Evolutionary conservation across 208 protist species (phyloP).

Genomic region (Jaenimonas drosophilae): DNA sequence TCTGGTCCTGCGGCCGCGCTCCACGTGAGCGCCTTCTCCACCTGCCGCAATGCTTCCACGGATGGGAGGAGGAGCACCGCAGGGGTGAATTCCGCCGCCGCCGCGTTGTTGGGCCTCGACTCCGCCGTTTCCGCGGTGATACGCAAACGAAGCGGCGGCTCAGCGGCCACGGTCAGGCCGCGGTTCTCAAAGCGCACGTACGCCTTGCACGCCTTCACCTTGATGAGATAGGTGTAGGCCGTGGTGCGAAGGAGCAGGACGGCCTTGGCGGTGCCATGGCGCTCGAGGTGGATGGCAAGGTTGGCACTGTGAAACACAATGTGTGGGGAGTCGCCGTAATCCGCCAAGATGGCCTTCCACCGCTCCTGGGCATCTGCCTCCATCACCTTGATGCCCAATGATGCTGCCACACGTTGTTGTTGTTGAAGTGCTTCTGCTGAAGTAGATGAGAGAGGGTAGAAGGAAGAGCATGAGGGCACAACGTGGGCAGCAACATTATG

Average conservation of each 20-base stretch:
- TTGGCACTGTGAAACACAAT: constrained; percentile 46
- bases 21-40: no score
- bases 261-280: constrained; percentile 28
- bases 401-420: no score
- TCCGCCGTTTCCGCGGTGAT: neutral
- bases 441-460: no score
- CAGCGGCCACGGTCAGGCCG: constrained; percentile 27
- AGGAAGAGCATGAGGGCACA: no score
- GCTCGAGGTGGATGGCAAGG: constrained; percentile 26
- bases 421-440: no score
- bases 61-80: neutral
- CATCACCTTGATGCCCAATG: no score
- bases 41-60: neutral
- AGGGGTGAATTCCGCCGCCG: neutral
- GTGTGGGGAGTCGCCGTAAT: constrained; percentile 59
- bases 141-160: neutral
- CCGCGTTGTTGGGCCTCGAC: neutral
- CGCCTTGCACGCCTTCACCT: constrained; percentile 57
- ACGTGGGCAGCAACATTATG: no score
- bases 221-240: constrained; percentile 78
- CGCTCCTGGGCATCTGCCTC: no score
- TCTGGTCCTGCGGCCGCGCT: no score
- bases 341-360: no score
- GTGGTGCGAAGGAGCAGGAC: constrained; percentile 62
- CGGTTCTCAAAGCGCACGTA: constrained; percentile 70